Percentiles rank a stretch among this genome's conserved stretches.
Evolutionary conservation across 495 filamentous ascomycete genomes (phyloP).

Genomic region (Hypoxylon crocopeplum): DNA sequence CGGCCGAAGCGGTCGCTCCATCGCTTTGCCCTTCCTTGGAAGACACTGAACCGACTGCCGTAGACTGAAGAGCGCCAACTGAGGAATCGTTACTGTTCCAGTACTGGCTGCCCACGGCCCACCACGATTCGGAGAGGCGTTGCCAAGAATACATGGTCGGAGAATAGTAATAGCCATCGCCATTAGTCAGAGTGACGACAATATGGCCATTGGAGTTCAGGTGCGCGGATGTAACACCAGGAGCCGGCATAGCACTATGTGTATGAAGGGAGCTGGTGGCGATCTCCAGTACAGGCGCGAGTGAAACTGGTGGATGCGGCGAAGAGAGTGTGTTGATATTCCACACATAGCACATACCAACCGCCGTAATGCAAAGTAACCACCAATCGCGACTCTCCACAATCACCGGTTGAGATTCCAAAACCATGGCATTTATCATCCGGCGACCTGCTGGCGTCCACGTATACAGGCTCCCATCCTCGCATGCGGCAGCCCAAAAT

Average conservation of each 20-base stretch:
- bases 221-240: conserved; percentile 86
- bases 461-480: conserved; percentile 90
- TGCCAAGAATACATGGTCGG: conserved; percentile 89
- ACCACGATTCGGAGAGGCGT: conserved; percentile 92
- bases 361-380: conserved; percentile 86
- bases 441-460: conserved; percentile 96
- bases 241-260: conserved; percentile 73
- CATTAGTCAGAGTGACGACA: conserved; percentile 86
- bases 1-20: conserved; percentile 77
- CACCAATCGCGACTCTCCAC: conserved; percentile 88
- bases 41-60: conserved; percentile 61
- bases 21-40: conserved; percentile 45
- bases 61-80: conserved; percentile 75
- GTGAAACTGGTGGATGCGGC: conserved; percentile 86
- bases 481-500: conserved; percentile 91
- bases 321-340: conserved; percentile 85
- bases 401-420: conserved; percentile 94
- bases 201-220: conserved; percentile 86
- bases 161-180: conserved; percentile 90
- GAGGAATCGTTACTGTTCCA: conserved; percentile 96
- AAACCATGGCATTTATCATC: conserved; percentile 78
- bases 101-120: conserved; percentile 96
- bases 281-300: conserved; percentile 88
- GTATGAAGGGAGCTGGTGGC: conserved; percentile 69
- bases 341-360: conserved; percentile 92